Base-by-base conservation (phyloP, 176 grass and related monocot species). In the Pontederia paniculata region DNA sequence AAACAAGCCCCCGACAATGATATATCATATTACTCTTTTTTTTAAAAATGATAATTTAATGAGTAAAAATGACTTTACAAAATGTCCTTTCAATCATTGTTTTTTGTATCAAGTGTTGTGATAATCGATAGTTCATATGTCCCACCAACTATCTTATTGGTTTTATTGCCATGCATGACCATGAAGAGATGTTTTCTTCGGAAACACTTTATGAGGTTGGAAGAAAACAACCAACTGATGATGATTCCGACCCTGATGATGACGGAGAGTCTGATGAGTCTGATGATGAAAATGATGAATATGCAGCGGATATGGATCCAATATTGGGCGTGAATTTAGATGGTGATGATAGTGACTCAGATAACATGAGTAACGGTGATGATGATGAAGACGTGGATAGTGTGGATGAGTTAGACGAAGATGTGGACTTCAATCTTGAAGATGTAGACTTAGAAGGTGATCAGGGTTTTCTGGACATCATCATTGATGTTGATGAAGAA, bases 181-280 rank as follows among this genome's bases (percentile, higher is more conserved):
- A 87, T 14, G 80, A 98, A 9, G 86, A 91, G 75, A 76, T 98
- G 80, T 88, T 84, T 53, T 84, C 93, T 22, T 84, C 86, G 23
- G 77, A 80, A 58, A 77, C 86, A 25, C 45, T 98, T 25, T 98
- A 88, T 4, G 83, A 98, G 57, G 83, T 98, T 15, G 93, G 93
- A 41, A 86, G 93, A 62, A 83, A 83, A 44, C 80, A 83, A 12
- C 75, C 88, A 12, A 86, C 86, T 0, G 93, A 98, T 63, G 93
- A 98, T 21, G 93, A 98, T 49, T 98, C 93, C 12, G 93, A 98
- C 50, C 93, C 93, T 1, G 93, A 98, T 23, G 93, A 98, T 4
- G 86, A 68, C 50, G 93, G 83, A 44, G 86, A 91, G 11, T 50
- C 83, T 0, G 86, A 89, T 0, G 86, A 86, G 0, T 85, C 86